Percentiles rank a stretch among this genome's conserved stretches.
phyloP scores from a whole-genome alignment of 2,329 filamentous ascomycete genomes.

The Endoconidiophora polonica region DNA sequence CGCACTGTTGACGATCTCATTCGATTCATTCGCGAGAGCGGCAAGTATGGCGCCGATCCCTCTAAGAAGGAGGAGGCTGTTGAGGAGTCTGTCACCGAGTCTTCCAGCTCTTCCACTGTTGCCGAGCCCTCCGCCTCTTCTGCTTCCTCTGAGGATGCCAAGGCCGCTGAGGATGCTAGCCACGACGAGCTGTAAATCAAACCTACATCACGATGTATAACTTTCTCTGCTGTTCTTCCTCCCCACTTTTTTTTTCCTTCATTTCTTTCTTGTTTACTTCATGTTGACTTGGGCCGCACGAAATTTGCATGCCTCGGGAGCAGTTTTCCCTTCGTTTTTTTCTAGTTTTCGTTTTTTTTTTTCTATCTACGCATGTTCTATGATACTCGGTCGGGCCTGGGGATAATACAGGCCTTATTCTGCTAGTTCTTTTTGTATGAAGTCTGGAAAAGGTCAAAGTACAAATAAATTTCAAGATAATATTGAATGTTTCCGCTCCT shows the following conservation, averaged over 20 bases:
- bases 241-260: neutral
- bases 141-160: conserved; percentile 27
- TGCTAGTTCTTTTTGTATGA: conserved; percentile 9
- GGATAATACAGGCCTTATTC: conserved; percentile 7
- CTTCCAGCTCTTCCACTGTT: conserved; percentile 1
- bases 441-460: conserved; percentile 9
- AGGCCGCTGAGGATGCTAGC: conserved; percentile 19
- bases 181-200: conserved; percentile 63
- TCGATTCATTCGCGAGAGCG: conserved; percentile 86
- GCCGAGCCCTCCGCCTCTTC: conserved; percentile 28
- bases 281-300: neutral
- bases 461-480: neutral
- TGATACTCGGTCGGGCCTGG: conserved; percentile 5
- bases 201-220: conserved; percentile 4
- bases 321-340: neutral
- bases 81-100: conserved; percentile 28
- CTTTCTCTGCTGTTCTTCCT: neutral
- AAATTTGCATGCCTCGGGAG: neutral
- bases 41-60: conserved; percentile 64
- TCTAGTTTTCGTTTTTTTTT: conserved; percentile 7
- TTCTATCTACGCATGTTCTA: conserved; percentile 7
- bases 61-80: conserved; percentile 36
- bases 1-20: conserved; percentile 85
- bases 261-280: neutral
- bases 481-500: conserved; percentile 1